Percentiles rank a stretch among this genome's conserved stretches.
Conservation (phyloP, 2,329 filamentous ascomycete species). For the Didymella keratinophila region DNA sequence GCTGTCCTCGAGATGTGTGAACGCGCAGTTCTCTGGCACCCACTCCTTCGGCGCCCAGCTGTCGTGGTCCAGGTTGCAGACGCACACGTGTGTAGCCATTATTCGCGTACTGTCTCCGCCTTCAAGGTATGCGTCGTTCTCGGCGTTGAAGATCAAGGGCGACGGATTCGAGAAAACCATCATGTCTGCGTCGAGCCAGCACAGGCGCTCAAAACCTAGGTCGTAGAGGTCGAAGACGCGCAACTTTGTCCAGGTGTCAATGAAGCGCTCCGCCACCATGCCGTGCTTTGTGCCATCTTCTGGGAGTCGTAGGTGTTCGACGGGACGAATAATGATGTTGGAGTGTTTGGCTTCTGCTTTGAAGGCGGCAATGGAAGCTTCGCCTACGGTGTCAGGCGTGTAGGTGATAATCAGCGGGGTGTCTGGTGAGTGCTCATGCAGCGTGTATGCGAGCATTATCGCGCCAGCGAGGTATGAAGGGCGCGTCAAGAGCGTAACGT, state of each 20-base stretch:
- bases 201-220: slow-evolving; percentile 49
- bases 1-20: slow-evolving; percentile 51
- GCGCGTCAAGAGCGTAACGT: slow-evolving; percentile 61
- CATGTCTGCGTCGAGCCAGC: slow-evolving; percentile 64
- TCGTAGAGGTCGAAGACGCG: slow-evolving; percentile 59
- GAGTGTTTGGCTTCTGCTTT: slow-evolving; percentile 52
- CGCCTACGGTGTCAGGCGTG: slow-evolving; percentile 53
- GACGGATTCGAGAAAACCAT: slow-evolving; percentile 55
- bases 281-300: slow-evolving; percentile 40
- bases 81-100: slow-evolving; percentile 60
- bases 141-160: slow-evolving; percentile 52
- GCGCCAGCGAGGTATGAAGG: slow-evolving; percentile 62
- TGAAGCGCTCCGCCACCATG: slow-evolving; percentile 60
- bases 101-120: slow-evolving; percentile 46
- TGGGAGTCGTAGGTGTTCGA: slow-evolving; percentile 54
- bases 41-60: slow-evolving; percentile 60
- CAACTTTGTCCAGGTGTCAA: slow-evolving; percentile 64
- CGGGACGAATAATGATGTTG: slow-evolving; percentile 52
- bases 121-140: slow-evolving; percentile 45
- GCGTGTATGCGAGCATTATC: slow-evolving; percentile 59
- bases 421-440: slow-evolving; percentile 55
- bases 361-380: slow-evolving; percentile 53
- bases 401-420: slow-evolving; percentile 61
- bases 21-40: slow-evolving; percentile 59
- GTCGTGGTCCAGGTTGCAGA: slow-evolving; percentile 62